Evolutionary conservation across 1,139 yeast genomes (phyloP).

Genomic region (Hansenula lynferdii): DNA sequence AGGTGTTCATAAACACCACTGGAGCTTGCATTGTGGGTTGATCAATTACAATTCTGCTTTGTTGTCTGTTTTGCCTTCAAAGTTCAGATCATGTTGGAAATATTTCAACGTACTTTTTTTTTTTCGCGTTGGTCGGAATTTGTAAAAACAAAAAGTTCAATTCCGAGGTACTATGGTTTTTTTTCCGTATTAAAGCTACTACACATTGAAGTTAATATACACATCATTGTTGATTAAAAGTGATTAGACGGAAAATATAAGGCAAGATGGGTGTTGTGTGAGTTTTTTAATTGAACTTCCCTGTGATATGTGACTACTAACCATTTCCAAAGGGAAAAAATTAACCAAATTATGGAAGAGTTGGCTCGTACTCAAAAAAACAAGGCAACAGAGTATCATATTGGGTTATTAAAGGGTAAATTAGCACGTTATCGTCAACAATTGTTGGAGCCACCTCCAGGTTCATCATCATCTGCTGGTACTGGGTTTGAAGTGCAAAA

Average conservation of each 20-base stretch:
- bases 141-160: too few species aligned
- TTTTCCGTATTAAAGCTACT: too few species aligned
- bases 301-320: too few species aligned
- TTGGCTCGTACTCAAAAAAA: constrained; percentile 94
- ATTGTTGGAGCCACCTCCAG: constrained; percentile 84
- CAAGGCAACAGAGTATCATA: constrained; percentile 96
- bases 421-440: constrained; percentile 93
- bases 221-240: too few species aligned
- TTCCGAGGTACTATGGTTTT: too few species aligned
- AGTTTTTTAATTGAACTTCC: too few species aligned
- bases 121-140: too few species aligned
- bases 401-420: constrained; percentile 91
- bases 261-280: constrained; percentile 4
- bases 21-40: constrained; percentile 70
- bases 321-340: constrained; percentile 54
- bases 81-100: too few species aligned
- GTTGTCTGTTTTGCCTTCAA: background rate
- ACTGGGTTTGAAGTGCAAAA: constrained; percentile 95
- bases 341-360: constrained; percentile 88
- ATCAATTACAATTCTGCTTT: too few species aligned
- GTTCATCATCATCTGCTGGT: constrained; percentile 57
- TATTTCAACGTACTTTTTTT: too few species aligned
- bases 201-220: too few species aligned
- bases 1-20: constrained; percentile 73
- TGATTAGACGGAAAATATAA: too few species aligned